These are phyloP conservation scores for Suillus luteus DNA, from an alignment of 768 basidiomycete species.

Conservation along the genomic window DNA sequence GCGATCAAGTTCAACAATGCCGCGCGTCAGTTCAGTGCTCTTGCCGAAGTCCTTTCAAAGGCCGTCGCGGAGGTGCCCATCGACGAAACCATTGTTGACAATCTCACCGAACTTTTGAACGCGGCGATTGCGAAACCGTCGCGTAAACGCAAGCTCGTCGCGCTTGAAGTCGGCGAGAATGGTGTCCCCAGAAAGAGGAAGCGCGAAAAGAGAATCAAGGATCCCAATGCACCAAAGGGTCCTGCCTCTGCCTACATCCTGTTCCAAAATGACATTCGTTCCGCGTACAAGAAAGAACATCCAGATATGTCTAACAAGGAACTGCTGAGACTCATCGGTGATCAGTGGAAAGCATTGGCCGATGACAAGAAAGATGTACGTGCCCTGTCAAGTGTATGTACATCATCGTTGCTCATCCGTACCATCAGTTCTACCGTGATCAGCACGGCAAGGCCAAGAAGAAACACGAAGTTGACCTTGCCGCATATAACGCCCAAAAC, in stretches of 20 bases:
- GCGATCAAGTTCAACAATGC: constrained; percentile 53
- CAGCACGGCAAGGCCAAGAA: constrained; percentile 60
- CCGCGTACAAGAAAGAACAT: constrained; percentile 63
- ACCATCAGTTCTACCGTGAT: constrained; percentile 33
- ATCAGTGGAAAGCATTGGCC: constrained; percentile 71
- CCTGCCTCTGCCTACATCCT: constrained; percentile 92
- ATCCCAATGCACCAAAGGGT: constrained; percentile 93
- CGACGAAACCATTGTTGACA: constrained; percentile 27
- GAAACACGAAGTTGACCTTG: constrained; percentile 63
- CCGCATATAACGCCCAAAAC: constrained; percentile 60
- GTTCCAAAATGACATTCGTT: constrained; percentile 91
- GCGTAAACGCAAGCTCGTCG: constrained; percentile 55
- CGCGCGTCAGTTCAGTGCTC: constrained; percentile 62
- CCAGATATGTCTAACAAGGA: constrained; percentile 71
- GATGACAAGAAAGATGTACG: constrained; percentile 75
- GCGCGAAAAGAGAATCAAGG: constrained; percentile 65
- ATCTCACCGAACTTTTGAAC: constrained; percentile 31
- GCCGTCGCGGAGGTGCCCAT: constrained; percentile 43
- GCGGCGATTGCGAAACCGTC: constrained; percentile 31
- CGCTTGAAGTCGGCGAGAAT: constrained; percentile 38
- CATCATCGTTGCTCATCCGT: constrained; percentile 3
- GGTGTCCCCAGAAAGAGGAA: constrained; percentile 37
- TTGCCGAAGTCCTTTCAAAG: constrained; percentile 62
- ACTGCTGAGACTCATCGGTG: constrained; percentile 68
- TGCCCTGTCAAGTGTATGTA: constrained; percentile 10